These are phyloP conservation scores for Marchantia polymorpha DNA, from an alignment of 225 moss, liverwort and hornwort genomes.

Conservation along the genomic window DNA sequence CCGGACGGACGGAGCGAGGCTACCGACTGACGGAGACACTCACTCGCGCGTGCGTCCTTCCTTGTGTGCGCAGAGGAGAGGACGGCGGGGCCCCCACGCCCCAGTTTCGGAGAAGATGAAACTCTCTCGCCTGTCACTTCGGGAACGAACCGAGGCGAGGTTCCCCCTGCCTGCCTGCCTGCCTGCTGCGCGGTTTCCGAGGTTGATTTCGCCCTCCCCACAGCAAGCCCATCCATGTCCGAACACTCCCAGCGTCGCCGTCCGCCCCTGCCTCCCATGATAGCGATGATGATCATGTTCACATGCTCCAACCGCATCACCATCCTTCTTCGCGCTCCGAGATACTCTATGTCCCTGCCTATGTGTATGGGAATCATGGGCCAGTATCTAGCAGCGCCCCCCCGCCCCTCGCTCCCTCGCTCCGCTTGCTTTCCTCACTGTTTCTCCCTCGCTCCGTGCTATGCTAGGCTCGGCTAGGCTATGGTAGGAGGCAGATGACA, in stretches of 20 bases:
- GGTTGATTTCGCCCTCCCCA: slow-evolving; percentile 8
- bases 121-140: background rate
- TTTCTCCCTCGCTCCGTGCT: background rate
- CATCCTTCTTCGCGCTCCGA: background rate
- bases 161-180: background rate
- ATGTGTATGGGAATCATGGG: background rate
- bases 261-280: background rate
- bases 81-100: background rate
- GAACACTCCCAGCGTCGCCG: background rate
- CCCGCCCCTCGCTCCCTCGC: background rate
- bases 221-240: background rate
- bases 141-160: background rate
- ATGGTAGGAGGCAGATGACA: background rate
- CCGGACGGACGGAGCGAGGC: background rate
- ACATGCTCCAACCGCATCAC: background rate
- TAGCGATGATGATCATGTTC: background rate
- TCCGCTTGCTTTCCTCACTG: background rate
- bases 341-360: background rate
- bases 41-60: background rate
- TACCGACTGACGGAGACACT: background rate
- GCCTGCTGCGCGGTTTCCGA: slow-evolving; percentile 9
- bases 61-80: background rate
- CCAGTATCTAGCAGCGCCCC: slow-evolving; percentile 4
- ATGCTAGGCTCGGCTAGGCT: background rate
- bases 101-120: background rate